Percentiles rank a stretch among this genome's conserved stretches.
Conservation (phyloP, 139 green algal genomes). For the Coelastrella sp. region DNA sequence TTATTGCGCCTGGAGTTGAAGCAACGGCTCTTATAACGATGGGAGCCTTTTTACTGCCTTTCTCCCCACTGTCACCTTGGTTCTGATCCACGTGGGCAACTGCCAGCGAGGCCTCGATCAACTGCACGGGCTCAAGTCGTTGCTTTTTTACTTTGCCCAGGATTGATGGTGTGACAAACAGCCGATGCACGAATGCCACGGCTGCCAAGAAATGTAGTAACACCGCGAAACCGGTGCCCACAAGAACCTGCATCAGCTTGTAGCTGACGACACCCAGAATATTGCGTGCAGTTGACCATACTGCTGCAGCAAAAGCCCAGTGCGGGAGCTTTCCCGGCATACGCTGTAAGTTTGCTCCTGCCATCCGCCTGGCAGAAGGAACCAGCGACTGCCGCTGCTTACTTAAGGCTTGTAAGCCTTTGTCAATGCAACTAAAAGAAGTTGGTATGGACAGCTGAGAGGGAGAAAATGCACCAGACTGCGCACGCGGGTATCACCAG, state of each 20-base stretch:
- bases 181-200: conserved; percentile 4
- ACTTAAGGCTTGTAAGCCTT: neutral
- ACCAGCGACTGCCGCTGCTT: neutral
- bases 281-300: neutral
- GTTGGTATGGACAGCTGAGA: neutral
- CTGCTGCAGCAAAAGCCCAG: neutral
- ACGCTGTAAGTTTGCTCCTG: neutral
- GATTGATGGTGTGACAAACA: neutral
- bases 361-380: neutral
- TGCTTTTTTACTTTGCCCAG: neutral
- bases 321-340: neutral
- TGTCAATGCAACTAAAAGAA: neutral
- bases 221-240: conserved; percentile 10
- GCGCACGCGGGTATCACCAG: neutral
- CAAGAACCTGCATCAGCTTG: neutral
- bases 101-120: neutral
- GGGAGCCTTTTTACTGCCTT: neutral
- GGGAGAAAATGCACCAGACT: neutral
- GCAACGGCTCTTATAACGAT: conserved; percentile 23
- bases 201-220: neutral
- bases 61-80: neutral
- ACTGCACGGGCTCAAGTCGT: neutral
- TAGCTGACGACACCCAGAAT: neutral
- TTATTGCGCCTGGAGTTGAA: neutral
- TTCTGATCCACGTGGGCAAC: neutral